Evolutionary conservation across 2,329 filamentous ascomycete genomes (phyloP).

Genomic region (Hypoxylon sp.): DNA sequence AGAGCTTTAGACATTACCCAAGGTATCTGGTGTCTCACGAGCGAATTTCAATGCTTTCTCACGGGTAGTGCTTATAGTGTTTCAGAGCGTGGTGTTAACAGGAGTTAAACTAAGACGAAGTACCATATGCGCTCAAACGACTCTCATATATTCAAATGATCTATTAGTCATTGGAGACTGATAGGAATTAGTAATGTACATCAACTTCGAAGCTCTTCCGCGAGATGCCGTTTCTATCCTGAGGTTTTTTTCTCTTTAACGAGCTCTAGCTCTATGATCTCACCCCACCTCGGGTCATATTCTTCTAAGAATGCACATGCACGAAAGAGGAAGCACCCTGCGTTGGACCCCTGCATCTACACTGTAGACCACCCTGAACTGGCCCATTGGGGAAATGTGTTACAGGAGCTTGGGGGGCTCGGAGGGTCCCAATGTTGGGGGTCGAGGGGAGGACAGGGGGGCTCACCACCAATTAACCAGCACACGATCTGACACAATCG

Average conservation of each 20-base stretch:
- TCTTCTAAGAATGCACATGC: neutral
- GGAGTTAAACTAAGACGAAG: neutral
- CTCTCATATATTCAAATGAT: neutral
- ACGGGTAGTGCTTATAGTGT: neutral
- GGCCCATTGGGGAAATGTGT: slow-evolving; percentile 12
- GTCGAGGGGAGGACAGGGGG: neutral
- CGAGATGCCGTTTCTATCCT: slow-evolving; percentile 22
- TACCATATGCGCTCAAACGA: neutral
- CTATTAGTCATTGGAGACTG: neutral
- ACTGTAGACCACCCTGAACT: neutral
- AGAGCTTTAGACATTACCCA: no score
- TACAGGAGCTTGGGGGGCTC: slow-evolving; percentile 14
- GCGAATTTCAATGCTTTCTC: no score
- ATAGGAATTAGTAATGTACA: slow-evolving; percentile 8
- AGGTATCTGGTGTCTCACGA: no score
- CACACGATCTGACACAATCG: slow-evolving; percentile 28
- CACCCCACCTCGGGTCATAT: slow-evolving; percentile 9
- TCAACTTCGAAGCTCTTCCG: slow-evolving; percentile 14
- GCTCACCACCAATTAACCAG: slow-evolving; percentile 6
- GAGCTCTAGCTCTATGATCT: slow-evolving; percentile 15
- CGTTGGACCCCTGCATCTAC: neutral
- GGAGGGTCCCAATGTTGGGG: slow-evolving; percentile 4
- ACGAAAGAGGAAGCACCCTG: slow-evolving; percentile 16
- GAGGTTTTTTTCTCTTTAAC: slow-evolving; percentile 24
- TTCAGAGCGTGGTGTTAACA: neutral